A percentile compares a stretch with the other conserved stretches of the same genome.
Evolutionary conservation across 2,329 filamentous ascomycete species (phyloP).

Genomic region (Biscogniauxia marginata): DNA sequence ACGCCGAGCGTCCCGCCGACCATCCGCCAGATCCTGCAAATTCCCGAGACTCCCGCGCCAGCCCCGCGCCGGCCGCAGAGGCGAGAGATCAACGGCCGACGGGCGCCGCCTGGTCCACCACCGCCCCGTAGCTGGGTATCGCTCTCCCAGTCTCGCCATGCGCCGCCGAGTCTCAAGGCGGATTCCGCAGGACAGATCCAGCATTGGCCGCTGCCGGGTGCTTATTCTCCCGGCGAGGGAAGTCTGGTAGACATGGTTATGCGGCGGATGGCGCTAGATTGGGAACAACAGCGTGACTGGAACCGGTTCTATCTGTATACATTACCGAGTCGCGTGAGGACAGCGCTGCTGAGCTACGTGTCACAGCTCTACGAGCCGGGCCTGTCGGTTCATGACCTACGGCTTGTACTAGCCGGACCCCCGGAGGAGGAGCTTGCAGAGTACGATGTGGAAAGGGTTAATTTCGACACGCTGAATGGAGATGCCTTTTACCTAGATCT

Average conservation of each 20-base stretch:
- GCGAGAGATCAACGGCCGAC: slow-evolving; percentile 47
- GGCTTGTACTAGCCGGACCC: slow-evolving; percentile 34
- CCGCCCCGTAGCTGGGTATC: slow-evolving; percentile 58
- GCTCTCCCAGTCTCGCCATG: slow-evolving; percentile 33
- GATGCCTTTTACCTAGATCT: slow-evolving; percentile 55
- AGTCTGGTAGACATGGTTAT: slow-evolving; percentile 54
- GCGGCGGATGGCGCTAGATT: slow-evolving; percentile 50
- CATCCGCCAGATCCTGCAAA: slow-evolving; percentile 57
- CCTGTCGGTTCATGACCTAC: slow-evolving; percentile 50
- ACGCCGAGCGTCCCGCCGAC: slow-evolving; percentile 57
- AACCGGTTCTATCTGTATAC: slow-evolving; percentile 57
- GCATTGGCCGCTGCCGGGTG: slow-evolving; percentile 42
- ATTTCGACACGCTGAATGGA: slow-evolving; percentile 38
- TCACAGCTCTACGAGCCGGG: slow-evolving; percentile 45
- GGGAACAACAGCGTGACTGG: slow-evolving; percentile 55
- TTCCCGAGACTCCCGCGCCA: slow-evolving; percentile 56
- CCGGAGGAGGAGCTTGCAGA: slow-evolving; percentile 26
- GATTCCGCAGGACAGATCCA: slow-evolving; percentile 12
- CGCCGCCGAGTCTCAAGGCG: slow-evolving; percentile 19
- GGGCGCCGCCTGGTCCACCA: slow-evolving; percentile 57
- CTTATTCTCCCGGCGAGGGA: slow-evolving; percentile 41
- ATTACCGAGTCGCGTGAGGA: slow-evolving; percentile 52
- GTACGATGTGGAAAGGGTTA: slow-evolving; percentile 29
- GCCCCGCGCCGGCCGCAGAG: slow-evolving; percentile 45
- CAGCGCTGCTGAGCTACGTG: slow-evolving; percentile 51